phyloP scores from a whole-genome alignment of 257 asterid species.

The Solanum raphanifolium region DNA sequence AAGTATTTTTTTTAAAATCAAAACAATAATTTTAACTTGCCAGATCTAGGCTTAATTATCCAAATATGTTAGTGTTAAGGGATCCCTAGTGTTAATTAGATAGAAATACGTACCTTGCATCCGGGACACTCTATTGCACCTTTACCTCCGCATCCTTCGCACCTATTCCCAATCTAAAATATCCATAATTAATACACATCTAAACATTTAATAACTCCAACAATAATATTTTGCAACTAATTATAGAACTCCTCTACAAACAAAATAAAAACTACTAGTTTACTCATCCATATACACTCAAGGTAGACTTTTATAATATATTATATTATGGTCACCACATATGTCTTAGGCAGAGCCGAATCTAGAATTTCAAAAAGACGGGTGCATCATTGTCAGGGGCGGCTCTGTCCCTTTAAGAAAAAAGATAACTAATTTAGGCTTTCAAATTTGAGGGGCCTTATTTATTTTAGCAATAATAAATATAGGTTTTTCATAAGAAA shows the following conservation, averaged over 20 bases:
- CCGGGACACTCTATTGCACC: slow-evolving; percentile 85
- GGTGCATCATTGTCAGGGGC: too few relatives aligned
- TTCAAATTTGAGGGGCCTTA: too few relatives aligned
- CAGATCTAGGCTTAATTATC: background rate
- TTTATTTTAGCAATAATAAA: too few relatives aligned
- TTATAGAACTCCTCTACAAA: background rate
- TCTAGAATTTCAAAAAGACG: too few relatives aligned
- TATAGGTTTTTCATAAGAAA: too few relatives aligned
- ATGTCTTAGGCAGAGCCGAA: background rate
- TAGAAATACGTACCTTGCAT: slow-evolving; percentile 57
- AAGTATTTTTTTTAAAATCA: background rate
- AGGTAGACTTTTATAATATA: background rate
- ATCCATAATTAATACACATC: background rate
- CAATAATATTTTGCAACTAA: background rate
- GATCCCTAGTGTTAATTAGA: background rate
- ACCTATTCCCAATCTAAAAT: slow-evolving; percentile 35
- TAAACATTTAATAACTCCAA: background rate
- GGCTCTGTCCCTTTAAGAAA: too few relatives aligned
- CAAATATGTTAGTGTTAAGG: background rate
- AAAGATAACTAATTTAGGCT: too few relatives aligned
- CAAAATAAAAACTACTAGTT: background rate
- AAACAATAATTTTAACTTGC: background rate
- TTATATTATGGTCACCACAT: background rate
- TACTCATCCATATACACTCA: background rate
- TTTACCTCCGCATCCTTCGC: slow-evolving; percentile 65